These are phyloP conservation scores for Magnolia officinalis DNA, from an alignment of 164 flowering plant genomes.

Conservation along the genomic window DNA sequence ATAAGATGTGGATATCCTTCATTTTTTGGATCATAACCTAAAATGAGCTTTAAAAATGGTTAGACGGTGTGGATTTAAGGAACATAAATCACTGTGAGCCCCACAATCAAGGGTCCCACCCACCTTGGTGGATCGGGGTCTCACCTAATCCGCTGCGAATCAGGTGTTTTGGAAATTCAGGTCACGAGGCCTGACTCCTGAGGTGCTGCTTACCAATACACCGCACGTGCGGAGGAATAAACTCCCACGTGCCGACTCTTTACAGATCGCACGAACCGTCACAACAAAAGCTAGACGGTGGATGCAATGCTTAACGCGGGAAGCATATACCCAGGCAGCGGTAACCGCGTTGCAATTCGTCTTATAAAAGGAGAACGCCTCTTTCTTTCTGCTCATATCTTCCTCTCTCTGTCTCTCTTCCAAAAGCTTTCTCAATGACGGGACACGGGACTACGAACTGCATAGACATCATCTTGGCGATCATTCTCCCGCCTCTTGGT, in stretches of 20 bases:
- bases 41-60: too few species aligned
- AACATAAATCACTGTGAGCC: too few species aligned
- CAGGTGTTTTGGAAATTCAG: too few species aligned
- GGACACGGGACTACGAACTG: conserved; percentile 11
- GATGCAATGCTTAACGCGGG: not conserved
- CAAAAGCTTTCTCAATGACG: not conserved
- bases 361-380: not conserved
- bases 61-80: too few species aligned
- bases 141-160: too few species aligned
- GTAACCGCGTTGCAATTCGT: not conserved
- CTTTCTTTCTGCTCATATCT: too few species aligned
- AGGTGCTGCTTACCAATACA: not conserved
- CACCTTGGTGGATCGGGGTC: too few species aligned
- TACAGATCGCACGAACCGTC: not conserved
- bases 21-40: too few species aligned
- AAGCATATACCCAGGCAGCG: not conserved
- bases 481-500: conserved; percentile 32
- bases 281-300: too few species aligned
- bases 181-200: too few species aligned
- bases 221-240: not conserved
- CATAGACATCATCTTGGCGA: conserved; percentile 23
- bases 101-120: too few species aligned
- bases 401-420: not conserved
- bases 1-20: too few species aligned
- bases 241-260: not conserved